These are phyloP conservation scores for Fusarium annulatum DNA, from an alignment of 2,329 filamentous ascomycete genomes.

Conservation along the genomic window DNA sequence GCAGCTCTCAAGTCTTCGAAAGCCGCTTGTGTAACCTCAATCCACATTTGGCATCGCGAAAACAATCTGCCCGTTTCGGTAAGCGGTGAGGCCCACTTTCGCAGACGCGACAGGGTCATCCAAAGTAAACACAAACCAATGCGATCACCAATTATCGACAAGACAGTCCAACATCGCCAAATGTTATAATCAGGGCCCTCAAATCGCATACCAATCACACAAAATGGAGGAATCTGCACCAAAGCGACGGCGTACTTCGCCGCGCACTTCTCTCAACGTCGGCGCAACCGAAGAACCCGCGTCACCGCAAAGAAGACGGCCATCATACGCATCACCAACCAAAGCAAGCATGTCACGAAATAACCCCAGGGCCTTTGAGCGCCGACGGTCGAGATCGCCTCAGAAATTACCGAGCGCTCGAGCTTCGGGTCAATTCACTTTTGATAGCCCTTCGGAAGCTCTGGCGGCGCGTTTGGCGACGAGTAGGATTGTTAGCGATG, in stretches of 20 bases:
- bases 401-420: constrained; percentile 43
- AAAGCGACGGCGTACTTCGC: constrained; percentile 73
- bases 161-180: constrained; percentile 1
- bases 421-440: constrained; percentile 12
- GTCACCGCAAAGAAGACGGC: constrained; percentile 51
- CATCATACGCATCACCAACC: constrained; percentile 75
- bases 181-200: constrained; percentile 14
- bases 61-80: constrained; percentile 11
- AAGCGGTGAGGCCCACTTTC: constrained; percentile 44
- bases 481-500: constrained; percentile 41
- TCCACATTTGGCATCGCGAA: not conserved
- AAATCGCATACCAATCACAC: not conserved
- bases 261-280: constrained; percentile 51
- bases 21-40: not conserved
- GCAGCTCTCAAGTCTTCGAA: not conserved
- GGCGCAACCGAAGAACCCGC: constrained; percentile 42
- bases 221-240: constrained; percentile 66
- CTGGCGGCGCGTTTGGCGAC: constrained; percentile 47
- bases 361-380: constrained; percentile 67
- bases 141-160: constrained; percentile 31
- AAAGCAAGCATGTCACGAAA: constrained; percentile 71
- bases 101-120: constrained; percentile 38
- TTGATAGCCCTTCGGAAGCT: constrained; percentile 44
- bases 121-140: constrained; percentile 44
- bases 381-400: constrained; percentile 54